Evolutionary conservation across 2,329 filamentous ascomycete species (phyloP).

Genomic region (Rutstroemia sp.): DNA sequence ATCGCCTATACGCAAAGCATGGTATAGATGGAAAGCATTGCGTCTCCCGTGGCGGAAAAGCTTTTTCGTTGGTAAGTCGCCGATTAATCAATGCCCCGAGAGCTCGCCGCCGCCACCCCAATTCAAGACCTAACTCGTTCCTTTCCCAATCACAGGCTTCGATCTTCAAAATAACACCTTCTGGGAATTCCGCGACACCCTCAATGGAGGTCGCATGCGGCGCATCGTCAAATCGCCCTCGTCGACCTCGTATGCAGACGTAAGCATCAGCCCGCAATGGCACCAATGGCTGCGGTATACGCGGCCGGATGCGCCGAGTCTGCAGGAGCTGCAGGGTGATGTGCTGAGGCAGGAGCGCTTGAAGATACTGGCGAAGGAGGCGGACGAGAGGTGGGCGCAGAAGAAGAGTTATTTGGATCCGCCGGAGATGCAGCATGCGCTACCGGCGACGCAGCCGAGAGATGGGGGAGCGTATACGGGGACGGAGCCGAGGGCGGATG

Average conservation of each 20-base stretch:
- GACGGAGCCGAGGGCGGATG: not conserved
- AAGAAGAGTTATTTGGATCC: conserved; percentile 45
- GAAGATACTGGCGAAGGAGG: conserved; percentile 49
- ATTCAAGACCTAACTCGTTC: no score
- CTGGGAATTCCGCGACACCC: conserved; percentile 55
- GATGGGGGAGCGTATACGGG: not conserved
- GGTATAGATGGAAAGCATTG: conserved; percentile 56
- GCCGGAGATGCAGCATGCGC: conserved; percentile 9
- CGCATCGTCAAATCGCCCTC: conserved; percentile 55
- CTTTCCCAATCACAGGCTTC: conserved; percentile 38
- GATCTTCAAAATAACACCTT: conserved; percentile 61
- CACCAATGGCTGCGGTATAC: conserved; percentile 63
- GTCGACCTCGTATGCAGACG: conserved; percentile 45
- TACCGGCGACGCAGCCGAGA: not conserved
- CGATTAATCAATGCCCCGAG: not conserved
- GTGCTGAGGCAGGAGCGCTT: conserved; percentile 45
- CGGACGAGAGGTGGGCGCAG: conserved; percentile 56
- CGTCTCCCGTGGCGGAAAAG: conserved; percentile 56
- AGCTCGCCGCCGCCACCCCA: not conserved
- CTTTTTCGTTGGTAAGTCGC: conserved; percentile 49
- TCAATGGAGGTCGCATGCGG: conserved; percentile 41
- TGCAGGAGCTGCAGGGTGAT: conserved; percentile 50
- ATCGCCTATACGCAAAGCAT: conserved; percentile 30
- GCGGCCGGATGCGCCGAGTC: conserved; percentile 44
- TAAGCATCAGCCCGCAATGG: conserved; percentile 54